These are phyloP conservation scores for Fusarium subglutinans DNA, from an alignment of 2,329 filamentous ascomycete species.

Conservation along the genomic window DNA sequence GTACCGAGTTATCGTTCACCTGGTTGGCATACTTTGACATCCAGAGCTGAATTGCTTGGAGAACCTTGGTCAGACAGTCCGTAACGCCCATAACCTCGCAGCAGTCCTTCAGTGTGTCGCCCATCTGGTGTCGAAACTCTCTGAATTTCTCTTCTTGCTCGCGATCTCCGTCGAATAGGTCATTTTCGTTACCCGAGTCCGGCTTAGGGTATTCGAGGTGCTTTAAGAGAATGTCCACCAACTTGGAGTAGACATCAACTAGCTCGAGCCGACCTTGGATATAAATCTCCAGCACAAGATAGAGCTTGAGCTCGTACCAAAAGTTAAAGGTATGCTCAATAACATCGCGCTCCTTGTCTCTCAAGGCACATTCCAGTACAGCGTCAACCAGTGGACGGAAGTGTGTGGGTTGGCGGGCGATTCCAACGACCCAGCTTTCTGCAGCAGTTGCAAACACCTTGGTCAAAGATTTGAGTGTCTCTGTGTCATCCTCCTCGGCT, in stretches of 20 bases:
- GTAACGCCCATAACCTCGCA: conserved; percentile 96
- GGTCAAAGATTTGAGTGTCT: conserved; percentile 87
- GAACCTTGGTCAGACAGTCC: conserved; percentile 89
- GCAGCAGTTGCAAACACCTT: conserved; percentile 92
- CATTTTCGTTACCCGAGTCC: conserved; percentile 76
- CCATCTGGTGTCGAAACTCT: conserved; percentile 96
- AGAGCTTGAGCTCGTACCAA: conserved; percentile 99
- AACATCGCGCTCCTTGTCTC: conserved; percentile 88
- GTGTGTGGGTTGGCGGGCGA: conserved; percentile 82
- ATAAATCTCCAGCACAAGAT: conserved; percentile 90
- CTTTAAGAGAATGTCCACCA: conserved; percentile 92
- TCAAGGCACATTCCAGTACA: conserved; percentile 88
- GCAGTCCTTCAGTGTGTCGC: conserved; percentile 95
- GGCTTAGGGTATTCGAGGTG: conserved; percentile 88
- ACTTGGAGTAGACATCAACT: conserved; percentile 83
- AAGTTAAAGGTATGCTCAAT: conserved; percentile 95
- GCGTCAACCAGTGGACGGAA: conserved; percentile 89
- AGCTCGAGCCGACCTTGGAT: conserved; percentile 80
- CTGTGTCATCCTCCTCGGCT: conserved; percentile 82
- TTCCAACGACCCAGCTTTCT: conserved; percentile 92
- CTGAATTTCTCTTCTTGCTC: conserved; percentile 97
- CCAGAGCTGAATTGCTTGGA: conserved; percentile 87
- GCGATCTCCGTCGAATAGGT: conserved; percentile 94
- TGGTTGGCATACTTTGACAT: conserved; percentile 82
- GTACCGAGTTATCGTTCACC: conserved; percentile 77